A percentile compares a stretch with the other conserved stretches of the same genome.
These are phyloP conservation scores for Neurospora cerealis DNA, from an alignment of 495 filamentous ascomycete species.

Conservation along the genomic window DNA sequence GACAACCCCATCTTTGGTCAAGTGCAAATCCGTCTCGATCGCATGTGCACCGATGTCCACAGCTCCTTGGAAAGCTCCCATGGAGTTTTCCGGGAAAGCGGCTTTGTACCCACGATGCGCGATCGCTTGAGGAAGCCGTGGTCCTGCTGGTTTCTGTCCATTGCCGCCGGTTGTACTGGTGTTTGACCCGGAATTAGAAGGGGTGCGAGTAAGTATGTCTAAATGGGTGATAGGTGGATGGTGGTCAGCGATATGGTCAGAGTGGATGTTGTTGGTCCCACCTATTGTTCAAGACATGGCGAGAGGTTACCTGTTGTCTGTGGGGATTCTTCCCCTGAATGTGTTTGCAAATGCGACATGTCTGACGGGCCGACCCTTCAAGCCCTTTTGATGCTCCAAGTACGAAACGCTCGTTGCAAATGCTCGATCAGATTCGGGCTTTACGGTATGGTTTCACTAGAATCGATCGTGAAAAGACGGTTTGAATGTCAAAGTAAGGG, in stretches of 20 bases:
- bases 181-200: neutral
- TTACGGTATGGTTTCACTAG: neutral
- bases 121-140: conserved; percentile 58
- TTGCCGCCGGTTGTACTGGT: neutral
- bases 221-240: neutral
- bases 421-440: neutral
- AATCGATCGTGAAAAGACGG: neutral
- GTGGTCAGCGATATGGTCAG: neutral
- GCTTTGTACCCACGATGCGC: conserved; percentile 81
- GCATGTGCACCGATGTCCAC: conserved; percentile 66
- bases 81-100: conserved; percentile 74
- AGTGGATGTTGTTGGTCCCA: neutral
- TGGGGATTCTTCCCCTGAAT: neutral
- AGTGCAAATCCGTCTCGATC: conserved; percentile 79
- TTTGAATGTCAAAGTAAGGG: neutral
- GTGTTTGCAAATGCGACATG: neutral
- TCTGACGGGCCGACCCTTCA: neutral
- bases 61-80: conserved; percentile 66
- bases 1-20: conserved; percentile 73
- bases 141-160: neutral
- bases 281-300: neutral
- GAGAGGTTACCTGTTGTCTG: neutral
- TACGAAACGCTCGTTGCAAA: neutral
- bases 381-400: neutral
- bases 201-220: neutral